Evolutionary conservation across 176 grass and related monocot species (phyloP).

Genomic region (Avena eriantha): DNA sequence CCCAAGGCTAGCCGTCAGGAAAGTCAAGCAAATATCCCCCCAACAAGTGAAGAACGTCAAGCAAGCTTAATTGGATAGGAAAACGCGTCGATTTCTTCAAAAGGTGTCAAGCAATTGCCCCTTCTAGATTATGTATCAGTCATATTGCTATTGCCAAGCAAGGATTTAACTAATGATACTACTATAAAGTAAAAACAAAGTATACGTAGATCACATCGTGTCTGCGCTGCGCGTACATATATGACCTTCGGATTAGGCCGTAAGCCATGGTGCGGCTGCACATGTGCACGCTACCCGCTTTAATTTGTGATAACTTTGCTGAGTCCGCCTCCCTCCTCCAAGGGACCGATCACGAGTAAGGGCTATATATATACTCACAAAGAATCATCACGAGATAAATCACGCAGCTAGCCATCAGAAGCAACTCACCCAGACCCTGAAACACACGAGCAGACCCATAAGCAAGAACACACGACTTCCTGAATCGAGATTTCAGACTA

Average conservation of each 20-base stretch:
- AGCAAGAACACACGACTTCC: background rate
- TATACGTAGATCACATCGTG: background rate
- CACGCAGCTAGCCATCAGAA: background rate
- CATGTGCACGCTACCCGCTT: background rate
- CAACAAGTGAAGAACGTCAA: background rate
- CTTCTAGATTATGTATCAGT: background rate
- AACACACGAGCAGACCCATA: no score
- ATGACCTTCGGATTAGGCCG: constrained; percentile 9
- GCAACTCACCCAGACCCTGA: background rate
- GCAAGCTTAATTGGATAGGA: background rate
- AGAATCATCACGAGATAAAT: background rate
- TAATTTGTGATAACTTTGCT: background rate
- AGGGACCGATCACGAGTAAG: background rate
- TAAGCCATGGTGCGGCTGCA: constrained; percentile 35
- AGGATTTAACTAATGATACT: background rate
- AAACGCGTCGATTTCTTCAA: background rate
- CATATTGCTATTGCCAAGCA: background rate
- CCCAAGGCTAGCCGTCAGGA: background rate
- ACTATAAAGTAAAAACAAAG: background rate
- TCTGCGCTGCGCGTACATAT: background rate
- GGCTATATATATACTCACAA: constrained; percentile 1
- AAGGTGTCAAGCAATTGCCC: background rate
- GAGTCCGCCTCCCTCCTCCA: background rate
- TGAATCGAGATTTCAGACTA: no score
- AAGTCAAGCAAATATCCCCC: background rate